phyloP scores from a whole-genome alignment of 2,329 filamentous ascomycete genomes.

The Thelonectria olida region DNA sequence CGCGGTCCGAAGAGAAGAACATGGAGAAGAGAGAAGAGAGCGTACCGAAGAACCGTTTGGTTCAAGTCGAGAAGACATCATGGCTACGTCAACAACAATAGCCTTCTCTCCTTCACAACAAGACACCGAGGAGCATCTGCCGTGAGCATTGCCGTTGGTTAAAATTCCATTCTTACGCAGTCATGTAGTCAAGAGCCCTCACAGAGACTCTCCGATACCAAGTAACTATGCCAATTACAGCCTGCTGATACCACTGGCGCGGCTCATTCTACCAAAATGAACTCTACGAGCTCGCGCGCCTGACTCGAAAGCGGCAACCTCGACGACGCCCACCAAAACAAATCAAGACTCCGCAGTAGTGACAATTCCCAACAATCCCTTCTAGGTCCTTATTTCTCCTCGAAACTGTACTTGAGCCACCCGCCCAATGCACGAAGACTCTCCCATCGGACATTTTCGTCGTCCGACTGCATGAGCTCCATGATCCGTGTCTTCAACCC shows the following conservation, averaged over 20 bases:
- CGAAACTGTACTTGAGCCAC: conserved; percentile 73
- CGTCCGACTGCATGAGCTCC: conserved; percentile 90
- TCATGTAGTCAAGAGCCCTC: conserved; percentile 25
- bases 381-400: conserved; percentile 44
- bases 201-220: conserved; percentile 31
- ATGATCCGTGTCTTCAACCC: conserved; percentile 89
- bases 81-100: not conserved
- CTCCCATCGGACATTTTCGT: conserved; percentile 93
- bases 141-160: not conserved
- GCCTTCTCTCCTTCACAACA: not conserved
- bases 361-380: conserved; percentile 21
- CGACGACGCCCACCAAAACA: conserved; percentile 34
- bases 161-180: conserved; percentile 25
- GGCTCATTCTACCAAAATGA: conserved; percentile 38
- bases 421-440: conserved; percentile 82
- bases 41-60: too few relatives aligned
- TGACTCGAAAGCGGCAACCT: conserved; percentile 26
- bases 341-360: conserved; percentile 33
- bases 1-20: conserved; percentile 35
- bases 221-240: conserved; percentile 45
- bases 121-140: not conserved
- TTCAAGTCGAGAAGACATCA: not conserved
- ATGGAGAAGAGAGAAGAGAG: too few relatives aligned
- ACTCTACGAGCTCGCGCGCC: conserved; percentile 32
- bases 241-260: conserved; percentile 38